Percentiles rank a stretch among this genome's conserved stretches.
These are phyloP conservation scores for Penicillium sp. DNA, from an alignment of 2,329 filamentous ascomycete genomes.

Conservation along the genomic window DNA sequence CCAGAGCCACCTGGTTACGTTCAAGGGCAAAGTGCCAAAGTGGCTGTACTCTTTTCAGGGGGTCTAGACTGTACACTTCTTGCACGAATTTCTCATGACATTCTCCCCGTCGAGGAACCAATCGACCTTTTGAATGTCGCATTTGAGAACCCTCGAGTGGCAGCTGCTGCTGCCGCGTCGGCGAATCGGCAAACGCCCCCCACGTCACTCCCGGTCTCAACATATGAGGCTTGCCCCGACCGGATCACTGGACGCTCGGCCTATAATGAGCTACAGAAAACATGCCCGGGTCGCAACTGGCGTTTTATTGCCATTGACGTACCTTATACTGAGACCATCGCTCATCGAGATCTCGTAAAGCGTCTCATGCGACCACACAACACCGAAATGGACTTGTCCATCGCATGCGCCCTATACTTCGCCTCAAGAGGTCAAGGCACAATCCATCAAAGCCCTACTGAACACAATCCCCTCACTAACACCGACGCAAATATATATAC, in stretches of 20 bases:
- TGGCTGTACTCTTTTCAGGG: slow-evolving; percentile 89
- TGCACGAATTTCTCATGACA: slow-evolving; percentile 74
- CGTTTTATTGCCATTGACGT: slow-evolving; percentile 80
- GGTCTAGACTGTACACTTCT: slow-evolving; percentile 90
- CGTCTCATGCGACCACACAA: slow-evolving; percentile 87
- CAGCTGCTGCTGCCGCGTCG: slow-evolving; percentile 55
- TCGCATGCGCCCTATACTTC: slow-evolving; percentile 91
- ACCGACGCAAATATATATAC: slow-evolving; percentile 49
- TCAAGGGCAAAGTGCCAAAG: slow-evolving; percentile 32
- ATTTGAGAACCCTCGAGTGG: slow-evolving; percentile 86
- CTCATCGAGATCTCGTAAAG: slow-evolving; percentile 68
- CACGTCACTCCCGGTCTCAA: slow-evolving; percentile 17
- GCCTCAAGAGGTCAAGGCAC: slow-evolving; percentile 71
- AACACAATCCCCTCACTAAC: slow-evolving; percentile 25
- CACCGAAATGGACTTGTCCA: slow-evolving; percentile 98
- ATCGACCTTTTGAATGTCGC: slow-evolving; percentile 94
- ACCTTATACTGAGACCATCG: slow-evolving; percentile 70
- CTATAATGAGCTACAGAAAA: slow-evolving; percentile 67
- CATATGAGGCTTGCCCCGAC: slow-evolving; percentile 85
- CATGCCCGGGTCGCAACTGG: slow-evolving; percentile 73
- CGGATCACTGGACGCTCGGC: slow-evolving; percentile 81
- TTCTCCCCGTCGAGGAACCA: slow-evolving; percentile 65
- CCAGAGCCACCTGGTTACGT: slow-evolving; percentile 54
- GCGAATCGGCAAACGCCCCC: slow-evolving; percentile 38
- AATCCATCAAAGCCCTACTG: slow-evolving; percentile 24